Conservation (phyloP, 164 flowering plant genomes). For the Magnolia kwangsiensis region DNA sequence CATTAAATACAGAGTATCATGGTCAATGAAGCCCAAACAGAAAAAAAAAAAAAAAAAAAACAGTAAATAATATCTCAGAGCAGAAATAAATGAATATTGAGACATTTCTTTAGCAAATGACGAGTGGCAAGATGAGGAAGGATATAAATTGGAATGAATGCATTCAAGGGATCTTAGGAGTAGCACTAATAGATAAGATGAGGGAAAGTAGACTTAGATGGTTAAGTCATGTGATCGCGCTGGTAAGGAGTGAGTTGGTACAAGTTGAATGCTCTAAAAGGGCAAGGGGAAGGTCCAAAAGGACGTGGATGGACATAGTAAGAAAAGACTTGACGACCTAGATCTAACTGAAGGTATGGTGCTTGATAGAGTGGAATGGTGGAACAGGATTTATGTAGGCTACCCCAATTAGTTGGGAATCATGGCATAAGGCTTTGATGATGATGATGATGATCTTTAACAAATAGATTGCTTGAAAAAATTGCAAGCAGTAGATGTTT, state of each 20-base stretch:
- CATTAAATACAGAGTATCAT: not conserved
- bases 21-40: not conserved
- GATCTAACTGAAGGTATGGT: not conserved
- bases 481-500: too few species aligned
- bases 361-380: not conserved
- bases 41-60: not conserved
- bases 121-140: not conserved
- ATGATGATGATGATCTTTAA: too few species aligned
- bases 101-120: too few species aligned
- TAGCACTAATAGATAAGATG: not conserved
- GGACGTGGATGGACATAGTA: not conserved
- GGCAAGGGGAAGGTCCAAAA: not conserved
- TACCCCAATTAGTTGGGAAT: not conserved
- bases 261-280: not conserved
- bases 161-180: not conserved
- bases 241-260: not conserved
- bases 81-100: too few species aligned
- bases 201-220: not conserved
- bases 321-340: not conserved
- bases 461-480: too few species aligned
- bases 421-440: too few species aligned
- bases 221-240: not conserved
- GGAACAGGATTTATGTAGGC: not conserved
- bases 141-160: not conserved
- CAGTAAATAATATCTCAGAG: not conserved